Conservation (phyloP, 352 stramenopile genomes). For the Phytophthora meadii region DNA sequence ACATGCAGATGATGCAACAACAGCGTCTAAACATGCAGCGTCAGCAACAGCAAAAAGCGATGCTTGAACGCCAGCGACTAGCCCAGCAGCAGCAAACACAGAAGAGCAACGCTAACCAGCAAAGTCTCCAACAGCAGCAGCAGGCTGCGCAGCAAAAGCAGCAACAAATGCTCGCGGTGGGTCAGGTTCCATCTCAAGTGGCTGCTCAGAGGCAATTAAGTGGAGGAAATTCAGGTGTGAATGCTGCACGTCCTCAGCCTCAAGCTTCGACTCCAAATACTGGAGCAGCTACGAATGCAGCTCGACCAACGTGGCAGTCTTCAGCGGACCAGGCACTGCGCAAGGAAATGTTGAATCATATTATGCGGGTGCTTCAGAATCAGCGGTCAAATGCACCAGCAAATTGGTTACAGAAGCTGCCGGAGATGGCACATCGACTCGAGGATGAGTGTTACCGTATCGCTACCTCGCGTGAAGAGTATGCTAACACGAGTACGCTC, state of each 20-base stretch:
- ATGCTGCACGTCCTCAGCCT: constrained; percentile 31
- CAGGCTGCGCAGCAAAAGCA: constrained; percentile 48
- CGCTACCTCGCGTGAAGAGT: constrained; percentile 91
- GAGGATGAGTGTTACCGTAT: constrained; percentile 97
- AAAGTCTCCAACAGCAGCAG: constrained; percentile 40
- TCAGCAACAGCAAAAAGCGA: constrained; percentile 46
- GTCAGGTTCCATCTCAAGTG: constrained; percentile 35
- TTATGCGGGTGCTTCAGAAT: constrained; percentile 95
- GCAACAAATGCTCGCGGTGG: constrained; percentile 43
- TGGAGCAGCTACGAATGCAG: constrained; percentile 3
- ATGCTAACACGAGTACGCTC: constrained; percentile 95
- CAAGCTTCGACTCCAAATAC: constrained; percentile 26
- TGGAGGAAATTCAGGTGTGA: constrained; percentile 24
- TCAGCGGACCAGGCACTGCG: constrained; percentile 73
- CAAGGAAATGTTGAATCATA: constrained; percentile 90
- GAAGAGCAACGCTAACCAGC: constrained; percentile 26
- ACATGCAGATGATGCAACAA: constrained; percentile 64
- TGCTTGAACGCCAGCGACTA: constrained; percentile 40
- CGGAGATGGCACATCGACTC: constrained; percentile 97
- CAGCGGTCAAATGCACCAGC: constrained; percentile 95
- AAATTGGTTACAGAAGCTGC: constrained; percentile 97
- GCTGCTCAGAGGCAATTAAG: constrained; percentile 41
- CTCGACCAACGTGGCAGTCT: constrained; percentile 73
- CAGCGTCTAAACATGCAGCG: constrained; percentile 45
- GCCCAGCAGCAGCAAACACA: constrained; percentile 42